Evolutionary conservation across 148 eudicot genomes (phyloP).

Genomic region (Salicornia ramosissima): DNA sequence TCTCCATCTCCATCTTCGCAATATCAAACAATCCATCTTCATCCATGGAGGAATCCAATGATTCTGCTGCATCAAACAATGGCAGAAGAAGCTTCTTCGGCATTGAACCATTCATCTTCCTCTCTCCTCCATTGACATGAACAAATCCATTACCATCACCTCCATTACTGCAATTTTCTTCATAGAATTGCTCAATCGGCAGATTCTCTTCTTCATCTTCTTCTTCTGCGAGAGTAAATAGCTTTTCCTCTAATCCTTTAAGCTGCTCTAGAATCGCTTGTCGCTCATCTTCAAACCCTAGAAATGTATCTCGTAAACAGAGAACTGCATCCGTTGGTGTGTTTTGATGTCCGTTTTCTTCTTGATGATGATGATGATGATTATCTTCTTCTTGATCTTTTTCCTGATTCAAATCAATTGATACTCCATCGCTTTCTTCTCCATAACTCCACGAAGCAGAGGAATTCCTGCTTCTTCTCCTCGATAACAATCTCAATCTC

Average conservation of each 20-base stretch:
- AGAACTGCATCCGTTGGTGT: conserved; percentile 61
- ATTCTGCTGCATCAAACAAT: conserved; percentile 53
- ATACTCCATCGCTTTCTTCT: conserved; percentile 75
- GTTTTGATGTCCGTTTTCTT: conserved; percentile 46
- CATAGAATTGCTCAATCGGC: conserved; percentile 36
- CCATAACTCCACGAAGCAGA: conserved; percentile 65
- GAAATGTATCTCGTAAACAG: conserved; percentile 46
- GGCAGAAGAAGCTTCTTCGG: conserved; percentile 85
- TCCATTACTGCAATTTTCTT: conserved; percentile 49
- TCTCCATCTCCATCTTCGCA: conserved; percentile 47
- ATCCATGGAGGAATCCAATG: conserved; percentile 27
- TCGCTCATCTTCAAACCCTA: conserved; percentile 79
- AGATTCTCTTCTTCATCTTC: conserved; percentile 51
- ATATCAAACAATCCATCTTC: conserved; percentile 37
- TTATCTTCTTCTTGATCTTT: conserved; percentile 50
- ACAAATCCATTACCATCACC: conserved; percentile 34
- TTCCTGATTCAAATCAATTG: conserved; percentile 63
- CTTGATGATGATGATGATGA: conserved; percentile 18
- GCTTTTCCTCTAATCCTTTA: conserved; percentile 82
- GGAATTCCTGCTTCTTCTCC: conserved; percentile 49
- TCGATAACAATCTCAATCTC: conserved; percentile 44
- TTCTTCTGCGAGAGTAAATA: conserved; percentile 55
- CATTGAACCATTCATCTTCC: conserved; percentile 40
- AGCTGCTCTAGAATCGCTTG: conserved; percentile 71
- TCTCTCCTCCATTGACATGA: conserved; percentile 44